Conservation (phyloP, 306 rosid species). For the Begonia peltatifolia region DNA sequence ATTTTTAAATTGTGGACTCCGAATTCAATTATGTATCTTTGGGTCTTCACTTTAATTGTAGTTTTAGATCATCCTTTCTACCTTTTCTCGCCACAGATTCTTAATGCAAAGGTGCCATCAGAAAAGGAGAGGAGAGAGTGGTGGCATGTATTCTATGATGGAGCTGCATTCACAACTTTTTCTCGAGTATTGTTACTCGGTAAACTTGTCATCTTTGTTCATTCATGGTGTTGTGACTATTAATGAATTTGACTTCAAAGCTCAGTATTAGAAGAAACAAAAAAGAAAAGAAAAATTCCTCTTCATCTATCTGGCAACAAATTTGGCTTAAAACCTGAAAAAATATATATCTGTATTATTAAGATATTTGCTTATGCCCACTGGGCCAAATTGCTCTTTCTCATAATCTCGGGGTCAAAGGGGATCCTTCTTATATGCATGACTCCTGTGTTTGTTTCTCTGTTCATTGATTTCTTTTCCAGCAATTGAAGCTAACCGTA, state of each 20-base stretch:
- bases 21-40: not conserved
- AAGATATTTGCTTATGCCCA: not conserved
- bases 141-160: conserved; percentile 56
- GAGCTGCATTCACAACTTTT: conserved; percentile 56
- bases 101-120: conserved; percentile 29
- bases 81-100: conserved; percentile 25
- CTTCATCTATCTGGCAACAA: not conserved
- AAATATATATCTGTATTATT: not conserved
- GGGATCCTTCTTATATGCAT: too few species aligned
- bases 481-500: too few species aligned
- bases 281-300: not conserved
- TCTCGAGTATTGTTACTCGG: conserved; percentile 67
- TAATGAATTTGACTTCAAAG: too few species aligned
- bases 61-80: conserved; percentile 4
- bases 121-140: conserved; percentile 38
- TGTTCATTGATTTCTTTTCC: too few species aligned
- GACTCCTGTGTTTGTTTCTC: too few species aligned
- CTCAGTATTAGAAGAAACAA: too few species aligned
- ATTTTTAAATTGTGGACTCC: not conserved
- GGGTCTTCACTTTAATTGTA: conserved; percentile 1
- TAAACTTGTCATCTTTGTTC: conserved; percentile 12
- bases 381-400: too few species aligned
- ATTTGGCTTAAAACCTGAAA: not conserved
- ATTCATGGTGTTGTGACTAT: not conserved
- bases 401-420: too few species aligned